Evolutionary conservation across 2,329 filamentous ascomycete genomes (phyloP).

Genomic region (Pestalotiopsis sp.): DNA sequence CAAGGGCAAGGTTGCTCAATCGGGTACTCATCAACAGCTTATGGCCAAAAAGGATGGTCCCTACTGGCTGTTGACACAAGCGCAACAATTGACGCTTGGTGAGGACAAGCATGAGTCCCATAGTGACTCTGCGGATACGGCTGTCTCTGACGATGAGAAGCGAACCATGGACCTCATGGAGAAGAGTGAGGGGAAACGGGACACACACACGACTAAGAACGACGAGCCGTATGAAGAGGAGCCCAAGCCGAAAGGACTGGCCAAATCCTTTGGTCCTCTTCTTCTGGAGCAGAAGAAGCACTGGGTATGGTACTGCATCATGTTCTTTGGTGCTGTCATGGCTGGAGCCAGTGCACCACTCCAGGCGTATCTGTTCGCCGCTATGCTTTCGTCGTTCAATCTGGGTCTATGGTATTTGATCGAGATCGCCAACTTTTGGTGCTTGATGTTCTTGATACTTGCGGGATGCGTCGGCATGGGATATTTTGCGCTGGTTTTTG

Average conservation of each 20-base stretch:
- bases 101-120: slow-evolving; percentile 37
- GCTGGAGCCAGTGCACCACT: slow-evolving; percentile 48
- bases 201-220: slow-evolving; percentile 4
- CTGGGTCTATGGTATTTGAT: slow-evolving; percentile 26
- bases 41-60: slow-evolving; percentile 61
- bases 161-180: slow-evolving; percentile 42
- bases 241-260: slow-evolving; percentile 24
- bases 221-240: slow-evolving; percentile 9
- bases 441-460: slow-evolving; percentile 65
- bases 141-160: slow-evolving; percentile 30
- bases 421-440: slow-evolving; percentile 56
- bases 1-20: slow-evolving; percentile 70
- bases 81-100: slow-evolving; percentile 58
- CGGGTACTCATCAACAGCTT: slow-evolving; percentile 75
- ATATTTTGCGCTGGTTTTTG: slow-evolving; percentile 54
- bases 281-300: slow-evolving; percentile 30
- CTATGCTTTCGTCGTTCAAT: slow-evolving; percentile 44
- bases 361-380: slow-evolving; percentile 59
- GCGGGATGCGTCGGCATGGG: slow-evolving; percentile 54
- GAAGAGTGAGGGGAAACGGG: slow-evolving; percentile 25
- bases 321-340: slow-evolving; percentile 33
- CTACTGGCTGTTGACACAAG: slow-evolving; percentile 68
- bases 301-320: slow-evolving; percentile 30
- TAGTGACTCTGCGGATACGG: slow-evolving; percentile 32
- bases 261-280: slow-evolving; percentile 30